These are phyloP conservation scores for Chamaenerion angustifolium DNA, from an alignment of 345 rosid species.

Conservation along the genomic window DNA sequence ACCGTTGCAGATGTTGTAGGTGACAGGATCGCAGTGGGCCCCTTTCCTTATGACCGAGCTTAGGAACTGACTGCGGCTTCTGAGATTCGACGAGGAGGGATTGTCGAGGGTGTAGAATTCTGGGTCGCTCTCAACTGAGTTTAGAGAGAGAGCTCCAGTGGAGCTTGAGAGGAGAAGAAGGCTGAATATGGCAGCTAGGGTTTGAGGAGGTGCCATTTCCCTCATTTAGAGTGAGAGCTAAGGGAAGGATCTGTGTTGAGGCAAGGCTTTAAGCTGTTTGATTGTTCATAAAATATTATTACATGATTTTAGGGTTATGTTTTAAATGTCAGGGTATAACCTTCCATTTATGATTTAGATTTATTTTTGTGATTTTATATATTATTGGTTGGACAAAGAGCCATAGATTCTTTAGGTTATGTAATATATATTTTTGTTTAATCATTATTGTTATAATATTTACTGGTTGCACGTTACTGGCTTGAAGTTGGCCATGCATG, in stretches of 20 bases:
- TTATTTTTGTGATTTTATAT: too few relatives aligned
- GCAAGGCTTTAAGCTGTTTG: not conserved
- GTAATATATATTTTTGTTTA: too few relatives aligned
- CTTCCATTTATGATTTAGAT: too few relatives aligned
- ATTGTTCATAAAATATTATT: too few relatives aligned
- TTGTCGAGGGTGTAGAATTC: conserved; percentile 24
- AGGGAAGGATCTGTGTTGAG: not conserved
- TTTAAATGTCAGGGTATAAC: too few relatives aligned
- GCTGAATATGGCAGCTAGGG: conserved; percentile 15
- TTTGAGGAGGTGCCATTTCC: conserved; percentile 13
- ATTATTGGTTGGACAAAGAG: too few relatives aligned
- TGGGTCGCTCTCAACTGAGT: conserved; percentile 11
- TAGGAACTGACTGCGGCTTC: conserved; percentile 25
- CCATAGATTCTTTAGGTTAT: too few relatives aligned
- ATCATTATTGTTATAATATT: too few relatives aligned
- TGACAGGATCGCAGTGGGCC: conserved; percentile 14
- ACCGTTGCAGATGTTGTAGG: conserved; percentile 37
- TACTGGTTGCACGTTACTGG: too few relatives aligned
- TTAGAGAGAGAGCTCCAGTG: conserved; percentile 1
- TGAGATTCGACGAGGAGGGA: conserved; percentile 5
- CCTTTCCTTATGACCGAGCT: conserved; percentile 30
- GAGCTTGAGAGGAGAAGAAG: conserved; percentile 3
- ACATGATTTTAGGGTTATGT: too few relatives aligned
- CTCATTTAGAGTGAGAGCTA: too few relatives aligned
- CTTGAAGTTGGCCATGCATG: too few relatives aligned